Base-by-base conservation (phyloP, 139 green algal species). In the Raphidocelis subcapitata region DNA sequence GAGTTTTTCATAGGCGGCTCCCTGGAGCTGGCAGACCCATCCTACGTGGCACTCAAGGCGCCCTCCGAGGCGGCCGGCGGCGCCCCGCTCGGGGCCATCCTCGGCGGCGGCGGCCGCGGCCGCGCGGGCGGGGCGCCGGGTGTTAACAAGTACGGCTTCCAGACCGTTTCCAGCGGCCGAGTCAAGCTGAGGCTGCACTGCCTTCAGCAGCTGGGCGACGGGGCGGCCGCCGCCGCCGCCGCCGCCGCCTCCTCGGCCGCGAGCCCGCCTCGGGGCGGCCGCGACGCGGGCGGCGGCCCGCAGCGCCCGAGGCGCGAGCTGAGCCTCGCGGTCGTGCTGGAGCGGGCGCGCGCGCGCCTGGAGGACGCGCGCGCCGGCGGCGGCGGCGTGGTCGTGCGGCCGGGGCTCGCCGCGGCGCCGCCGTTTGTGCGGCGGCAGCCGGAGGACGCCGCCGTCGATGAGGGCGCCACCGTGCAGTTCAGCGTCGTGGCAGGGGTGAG, bases 141-240 rank as follows among this genome's bases (percentile, higher is more conserved):
- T n/a, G n/a, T 86, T 21, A 88, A 85, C 80, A 90, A 88, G 73
- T 90, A 85, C 63, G 85, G 85, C 46, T 85, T 87, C 66, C 76
- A 84, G 55, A 85, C 85, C 23, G 72, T 83, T 36, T 76, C 66
- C 54, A 74, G 73, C 14, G 85, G 85, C 26, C 68, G 47, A 3
- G 33, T 90, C 69, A 88, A 90, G 85, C 74, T 88, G 49, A 0
- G 75, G 56, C 28, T 28, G 62, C 8, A 57, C 35, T 49, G 41
- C 41, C 8, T 49, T 8, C 41, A 49, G 8, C 41, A 49, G 41
- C 12, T 49, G 8, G 41, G 41, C 41, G 41, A 12, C 41, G 8
- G 41, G 8, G 41, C 8, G 8, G 41, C 8, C 41, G 41, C 8
- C 41, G 41, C 8, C 41, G 41, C 8, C 41, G 8, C 41, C 8